phyloP scores from a whole-genome alignment of 2,329 filamentous ascomycete species.

The Aureobasidium sp. region DNA sequence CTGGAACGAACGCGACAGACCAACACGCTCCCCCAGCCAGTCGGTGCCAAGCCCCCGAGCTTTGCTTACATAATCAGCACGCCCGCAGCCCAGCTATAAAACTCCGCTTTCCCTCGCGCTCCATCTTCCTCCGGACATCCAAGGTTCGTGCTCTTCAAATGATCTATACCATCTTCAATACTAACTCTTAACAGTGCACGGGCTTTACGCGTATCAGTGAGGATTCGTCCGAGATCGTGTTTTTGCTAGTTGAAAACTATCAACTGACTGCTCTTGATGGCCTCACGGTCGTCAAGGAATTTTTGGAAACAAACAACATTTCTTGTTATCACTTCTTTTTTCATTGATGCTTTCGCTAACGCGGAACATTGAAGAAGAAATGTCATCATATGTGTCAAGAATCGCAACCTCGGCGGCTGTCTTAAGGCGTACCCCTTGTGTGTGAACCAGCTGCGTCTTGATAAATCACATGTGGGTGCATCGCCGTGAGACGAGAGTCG shows the following conservation, averaged over 20 bases:
- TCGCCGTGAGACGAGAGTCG: background rate
- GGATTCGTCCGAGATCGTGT: slow-evolving; percentile 38
- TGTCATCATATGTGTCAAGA: background rate
- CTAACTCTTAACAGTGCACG: no score
- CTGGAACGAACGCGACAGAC: background rate
- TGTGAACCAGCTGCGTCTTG: background rate
- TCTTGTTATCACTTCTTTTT: slow-evolving; percentile 34
- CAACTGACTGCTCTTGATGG: slow-evolving; percentile 62
- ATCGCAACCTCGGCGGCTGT: no score
- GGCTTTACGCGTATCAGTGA: slow-evolving; percentile 75
- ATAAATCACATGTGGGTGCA: background rate
- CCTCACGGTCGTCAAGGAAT: slow-evolving; percentile 62
- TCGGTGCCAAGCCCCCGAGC: background rate
- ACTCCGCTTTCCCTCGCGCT: background rate
- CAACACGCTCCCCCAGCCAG: background rate
- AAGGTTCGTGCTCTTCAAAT: no score
- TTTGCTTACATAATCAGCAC: background rate
- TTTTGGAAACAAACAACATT: slow-evolving; percentile 50
- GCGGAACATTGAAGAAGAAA: slow-evolving; percentile 43
- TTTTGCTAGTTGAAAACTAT: no score
- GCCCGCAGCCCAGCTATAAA: background rate
- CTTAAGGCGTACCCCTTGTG: no score
- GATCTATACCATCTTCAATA: no score
- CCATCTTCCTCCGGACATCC: slow-evolving; percentile 9
- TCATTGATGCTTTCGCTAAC: slow-evolving; percentile 42